Conservation (phyloP, 306 rosid genomes). For the Castanea sativa region DNA sequence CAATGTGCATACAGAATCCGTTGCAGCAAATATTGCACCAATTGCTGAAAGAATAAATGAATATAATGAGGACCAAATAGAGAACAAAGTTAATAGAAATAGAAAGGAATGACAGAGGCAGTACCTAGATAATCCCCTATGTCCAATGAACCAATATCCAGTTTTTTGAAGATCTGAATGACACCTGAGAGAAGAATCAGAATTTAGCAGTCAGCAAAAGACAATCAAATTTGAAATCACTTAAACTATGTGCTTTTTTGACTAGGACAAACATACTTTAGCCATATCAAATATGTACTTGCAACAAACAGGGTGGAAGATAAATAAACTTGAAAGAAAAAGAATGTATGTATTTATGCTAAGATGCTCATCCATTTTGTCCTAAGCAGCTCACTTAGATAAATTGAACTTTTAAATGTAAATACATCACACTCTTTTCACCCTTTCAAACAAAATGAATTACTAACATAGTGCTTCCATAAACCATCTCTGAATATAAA, state of each 20-base stretch:
- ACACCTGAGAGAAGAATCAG: slow-evolving; percentile 70
- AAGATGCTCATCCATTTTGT: background rate
- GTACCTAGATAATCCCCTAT: slow-evolving; percentile 80
- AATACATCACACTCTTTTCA: background rate
- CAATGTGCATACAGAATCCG: slow-evolving; percentile 98
- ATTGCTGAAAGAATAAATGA: slow-evolving; percentile 55
- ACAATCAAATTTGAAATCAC: background rate
- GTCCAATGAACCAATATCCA: slow-evolving; percentile 68
- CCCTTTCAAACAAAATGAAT: background rate
- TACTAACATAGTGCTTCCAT: background rate
- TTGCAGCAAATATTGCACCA: slow-evolving; percentile 96
- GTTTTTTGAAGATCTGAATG: slow-evolving; percentile 52
- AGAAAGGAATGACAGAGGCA: slow-evolving; percentile 6
- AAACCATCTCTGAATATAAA: background rate
- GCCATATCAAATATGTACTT: background rate
- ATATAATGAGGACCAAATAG: slow-evolving; percentile 20
- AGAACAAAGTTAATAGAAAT: slow-evolving; percentile 8
- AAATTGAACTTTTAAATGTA: background rate
- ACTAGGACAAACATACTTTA: background rate
- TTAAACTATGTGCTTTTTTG: background rate
- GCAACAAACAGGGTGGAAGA: background rate
- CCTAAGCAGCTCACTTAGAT: background rate
- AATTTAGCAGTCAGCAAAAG: slow-evolving; percentile 20
- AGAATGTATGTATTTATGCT: background rate
- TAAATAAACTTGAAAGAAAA: background rate